Evolutionary conservation across 495 filamentous ascomycete genomes (phyloP), one percentile per base, ranked within the genome.

Genomic region (Hyphodiscus hymeniophilus): DNA sequence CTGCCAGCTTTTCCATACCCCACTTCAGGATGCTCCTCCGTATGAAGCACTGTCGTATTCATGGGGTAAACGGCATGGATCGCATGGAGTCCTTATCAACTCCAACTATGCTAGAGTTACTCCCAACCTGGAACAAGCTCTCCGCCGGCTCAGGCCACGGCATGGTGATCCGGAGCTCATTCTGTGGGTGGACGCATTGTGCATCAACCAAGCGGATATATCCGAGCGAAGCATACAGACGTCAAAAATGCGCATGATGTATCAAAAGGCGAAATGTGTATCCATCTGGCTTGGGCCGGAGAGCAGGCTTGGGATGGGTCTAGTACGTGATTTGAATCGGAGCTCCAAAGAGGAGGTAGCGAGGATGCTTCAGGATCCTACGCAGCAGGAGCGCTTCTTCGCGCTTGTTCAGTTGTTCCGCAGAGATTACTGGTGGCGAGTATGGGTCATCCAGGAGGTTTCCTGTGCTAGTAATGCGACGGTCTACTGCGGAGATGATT

Each of bases 391-490:
- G 7, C 17, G 35, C 3, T 39, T 52, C 6, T 34, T 47, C 12
- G 48, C 41, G 0, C 31, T 59, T 22, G 38, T 50, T 3, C 16
- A 7, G 3, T 16, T 59, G 8, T 55, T 59, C 35, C 11, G 52
- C 24, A 22, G 56, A 20, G 21, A 49, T 33, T 59, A 59, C 22
- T 59, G 52, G 49, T 53, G 52, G 52, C 45, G 56, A 2, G 48
- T 56, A 3, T 59, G 56, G 56, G 52, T 59, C 7, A 47, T 55
- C 22, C 56, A 59, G 38, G 56, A 59, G 41, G 56, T 59, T 7
- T 50, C 26, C 7, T 52, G 22, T 38, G 48, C 45, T 0, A 36
- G 26, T 8, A 33, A 24, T 15, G 42, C 28, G 12, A 36, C 20
- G 10, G 48, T 59, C 0, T 56, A 46, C 33, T 52, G 52, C 30